Evolutionary conservation across 352 stramenopile species (phyloP).

Genomic region (Pythium sukuiense): DNA sequence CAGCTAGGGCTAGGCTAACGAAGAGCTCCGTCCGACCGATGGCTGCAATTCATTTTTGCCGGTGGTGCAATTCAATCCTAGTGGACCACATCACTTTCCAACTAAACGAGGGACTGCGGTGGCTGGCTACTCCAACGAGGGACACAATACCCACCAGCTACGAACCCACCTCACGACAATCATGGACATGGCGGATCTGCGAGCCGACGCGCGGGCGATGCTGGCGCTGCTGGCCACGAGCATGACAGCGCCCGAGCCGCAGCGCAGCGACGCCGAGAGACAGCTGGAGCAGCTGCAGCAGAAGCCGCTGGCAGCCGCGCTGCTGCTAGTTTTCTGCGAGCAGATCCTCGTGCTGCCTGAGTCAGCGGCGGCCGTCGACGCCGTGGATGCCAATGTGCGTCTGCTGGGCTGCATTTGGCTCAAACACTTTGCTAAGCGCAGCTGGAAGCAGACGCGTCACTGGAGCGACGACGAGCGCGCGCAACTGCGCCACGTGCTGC

Average conservation of each 20-base stretch:
- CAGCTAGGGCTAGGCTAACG: background rate
- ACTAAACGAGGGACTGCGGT: conserved; percentile 6
- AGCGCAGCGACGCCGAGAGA: conserved; percentile 49
- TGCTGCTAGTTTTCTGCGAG: conserved; percentile 49
- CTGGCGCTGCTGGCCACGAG: conserved; percentile 55
- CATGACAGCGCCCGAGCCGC: conserved; percentile 36
- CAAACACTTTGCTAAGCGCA: conserved; percentile 66
- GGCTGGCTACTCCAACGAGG: conserved; percentile 9
- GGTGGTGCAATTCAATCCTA: conserved; percentile 20
- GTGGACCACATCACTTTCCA: conserved; percentile 18
- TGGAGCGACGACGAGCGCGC: conserved; percentile 42
- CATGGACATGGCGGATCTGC: conserved; percentile 21
- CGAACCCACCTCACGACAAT: background rate
- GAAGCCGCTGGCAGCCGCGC: conserved; percentile 28
- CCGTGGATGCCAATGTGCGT: conserved; percentile 49
- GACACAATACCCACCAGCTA: conserved; percentile 26
- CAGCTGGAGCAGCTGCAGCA: conserved; percentile 59
- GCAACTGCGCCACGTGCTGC: conserved; percentile 50
- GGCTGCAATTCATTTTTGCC: conserved; percentile 12
- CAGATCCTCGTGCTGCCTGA: conserved; percentile 43
- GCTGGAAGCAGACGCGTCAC: conserved; percentile 37
- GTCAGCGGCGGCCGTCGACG: conserved; percentile 26
- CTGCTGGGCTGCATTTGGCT: conserved; percentile 76
- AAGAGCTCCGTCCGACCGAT: conserved; percentile 4
- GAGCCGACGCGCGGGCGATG: conserved; percentile 25